A percentile compares a stretch with the other conserved stretches of the same genome.
These are phyloP conservation scores for Monosporascus sp. DNA, from an alignment of 2,329 filamentous ascomycete genomes.

Conservation along the genomic window DNA sequence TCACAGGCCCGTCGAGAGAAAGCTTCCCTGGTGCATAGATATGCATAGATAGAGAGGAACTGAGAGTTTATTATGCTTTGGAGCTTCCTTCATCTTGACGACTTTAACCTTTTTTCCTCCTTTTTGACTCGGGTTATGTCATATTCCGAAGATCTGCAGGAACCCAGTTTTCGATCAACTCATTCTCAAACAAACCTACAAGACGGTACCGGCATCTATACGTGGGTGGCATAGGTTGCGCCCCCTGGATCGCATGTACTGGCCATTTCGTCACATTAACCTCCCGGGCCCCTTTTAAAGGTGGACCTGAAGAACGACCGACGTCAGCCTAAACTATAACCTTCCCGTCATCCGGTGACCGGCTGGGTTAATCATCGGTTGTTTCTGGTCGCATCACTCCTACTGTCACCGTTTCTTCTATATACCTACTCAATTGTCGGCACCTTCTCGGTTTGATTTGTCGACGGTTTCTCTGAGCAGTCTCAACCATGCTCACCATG, in stretches of 20 bases:
- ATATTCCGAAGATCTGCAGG: not conserved
- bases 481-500: slow-evolving; percentile 31
- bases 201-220: too few species aligned
- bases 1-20: slow-evolving; percentile 14
- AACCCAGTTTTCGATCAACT: not conserved
- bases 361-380: not conserved
- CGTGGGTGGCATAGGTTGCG: too few species aligned
- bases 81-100: not conserved
- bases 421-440: not conserved
- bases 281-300: too few species aligned
- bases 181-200: not conserved
- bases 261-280: not conserved
- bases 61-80: too few species aligned
- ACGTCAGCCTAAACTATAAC: not conserved
- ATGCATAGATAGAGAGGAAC: not conserved
- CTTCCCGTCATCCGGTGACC: not conserved
- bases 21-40: not conserved
- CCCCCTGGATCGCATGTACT: too few species aligned
- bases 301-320: too few species aligned
- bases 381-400: not conserved
- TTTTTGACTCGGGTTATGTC: not conserved
- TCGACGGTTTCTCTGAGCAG: slow-evolving; percentile 1
- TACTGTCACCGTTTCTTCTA: not conserved
- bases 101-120: not conserved
- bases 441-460: not conserved